Conservation (phyloP, 192 early-diverging fungal genomes). For the Podila epigama region DNA sequence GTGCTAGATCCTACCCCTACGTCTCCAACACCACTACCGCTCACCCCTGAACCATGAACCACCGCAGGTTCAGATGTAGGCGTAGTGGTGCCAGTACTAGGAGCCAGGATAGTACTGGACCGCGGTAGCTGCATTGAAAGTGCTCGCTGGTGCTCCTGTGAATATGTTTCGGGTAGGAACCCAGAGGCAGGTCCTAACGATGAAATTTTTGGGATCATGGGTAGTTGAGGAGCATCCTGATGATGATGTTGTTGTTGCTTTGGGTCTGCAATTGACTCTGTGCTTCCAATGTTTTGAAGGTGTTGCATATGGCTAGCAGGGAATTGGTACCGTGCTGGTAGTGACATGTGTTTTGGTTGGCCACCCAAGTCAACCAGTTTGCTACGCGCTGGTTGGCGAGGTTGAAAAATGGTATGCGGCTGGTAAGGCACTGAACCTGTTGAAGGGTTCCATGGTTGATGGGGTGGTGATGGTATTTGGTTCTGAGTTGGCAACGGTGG, state of each 20-base stretch:
- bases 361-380: not conserved
- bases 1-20: too few relatives aligned
- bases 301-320: slow-evolving; percentile 21
- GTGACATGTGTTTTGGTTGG: slow-evolving; percentile 12
- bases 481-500: not conserved
- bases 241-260: not conserved
- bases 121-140: slow-evolving; percentile 14
- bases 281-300: slow-evolving; percentile 1
- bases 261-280: not conserved
- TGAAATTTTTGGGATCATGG: not conserved
- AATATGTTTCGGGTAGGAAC: slow-evolving; percentile 38
- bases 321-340: slow-evolving; percentile 22
- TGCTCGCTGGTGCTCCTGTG: slow-evolving; percentile 27
- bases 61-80: too few relatives aligned
- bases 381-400: slow-evolving; percentile 6
- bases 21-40: too few relatives aligned
- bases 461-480: not conserved
- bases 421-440: slow-evolving; percentile 15
- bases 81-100: too few relatives aligned
- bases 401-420: slow-evolving; percentile 25
- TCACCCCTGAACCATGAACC: too few relatives aligned
- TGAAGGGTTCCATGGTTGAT: not conserved
- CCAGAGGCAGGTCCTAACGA: slow-evolving; percentile 29
- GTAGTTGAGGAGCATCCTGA: not conserved
- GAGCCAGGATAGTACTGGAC: too few relatives aligned